Percentiles rank a stretch among this genome's conserved stretches.
These are phyloP conservation scores for Annulohypoxylon truncatum DNA, from an alignment of 2,329 filamentous ascomycete genomes.

Conservation along the genomic window DNA sequence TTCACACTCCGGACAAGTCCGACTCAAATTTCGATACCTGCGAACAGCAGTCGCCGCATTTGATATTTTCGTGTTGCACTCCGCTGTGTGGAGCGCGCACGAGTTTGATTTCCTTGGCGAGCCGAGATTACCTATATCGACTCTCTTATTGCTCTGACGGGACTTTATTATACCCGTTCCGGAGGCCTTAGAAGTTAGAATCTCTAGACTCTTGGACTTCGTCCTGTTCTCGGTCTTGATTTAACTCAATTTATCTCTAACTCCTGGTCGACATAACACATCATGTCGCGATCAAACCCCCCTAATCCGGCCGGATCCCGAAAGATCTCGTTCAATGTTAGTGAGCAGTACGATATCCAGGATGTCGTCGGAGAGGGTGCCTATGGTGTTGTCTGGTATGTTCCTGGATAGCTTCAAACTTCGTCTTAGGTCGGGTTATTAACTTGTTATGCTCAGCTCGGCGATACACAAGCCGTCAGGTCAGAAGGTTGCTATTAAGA, in stretches of 20 bases:
- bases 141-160: constrained; percentile 33
- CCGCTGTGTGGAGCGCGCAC: constrained; percentile 36
- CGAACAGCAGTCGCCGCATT: constrained; percentile 13
- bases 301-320: constrained; percentile 73
- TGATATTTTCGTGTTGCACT: constrained; percentile 27
- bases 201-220: constrained; percentile 11
- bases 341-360: constrained; percentile 99
- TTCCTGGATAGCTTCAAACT: constrained; percentile 33
- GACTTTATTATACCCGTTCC: constrained; percentile 30
- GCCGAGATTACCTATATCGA: constrained; percentile 39
- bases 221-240: constrained; percentile 1
- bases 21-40: constrained; percentile 16
- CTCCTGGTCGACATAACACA: constrained; percentile 29
- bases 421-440: constrained; percentile 14
- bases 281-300: constrained; percentile 68
- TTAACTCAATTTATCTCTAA: constrained; percentile 14
- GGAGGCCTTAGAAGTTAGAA: constrained; percentile 22
- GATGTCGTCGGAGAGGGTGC: constrained; percentile 99
- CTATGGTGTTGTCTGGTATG: constrained; percentile 97
- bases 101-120: constrained; percentile 29
- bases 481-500: constrained; percentile 99
- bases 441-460: constrained; percentile 68
- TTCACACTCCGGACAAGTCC: constrained; percentile 5
- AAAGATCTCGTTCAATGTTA: constrained; percentile 99
- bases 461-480: constrained; percentile 97